Base-by-base conservation (phyloP, 192 early-diverging fungal genomes). In the Cetraspora pellucida region DNA sequence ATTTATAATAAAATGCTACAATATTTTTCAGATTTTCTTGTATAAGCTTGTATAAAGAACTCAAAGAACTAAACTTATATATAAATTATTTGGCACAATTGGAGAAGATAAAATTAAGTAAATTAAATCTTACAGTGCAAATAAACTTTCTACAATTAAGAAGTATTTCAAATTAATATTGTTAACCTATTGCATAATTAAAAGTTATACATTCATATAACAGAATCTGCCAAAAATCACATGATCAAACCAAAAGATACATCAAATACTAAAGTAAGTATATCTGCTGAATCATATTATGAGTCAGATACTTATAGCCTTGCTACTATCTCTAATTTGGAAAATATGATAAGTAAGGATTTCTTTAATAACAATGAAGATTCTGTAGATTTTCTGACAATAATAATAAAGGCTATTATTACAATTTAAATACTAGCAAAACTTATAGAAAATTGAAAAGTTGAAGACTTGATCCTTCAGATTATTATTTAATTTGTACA, bases 1-100 rank as follows among this genome's bases (percentile, higher is more conserved):
- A 73, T 73, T 73, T 73, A 73, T 73, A 55, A 73, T 73, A 49
- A 73, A 73, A 73, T 73, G 72, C 43, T 73, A 73, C 72, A 73
- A 19, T 73, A 73, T 73, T 55, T 60, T 73, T 73, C 55, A 73
- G 70, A 21, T 43, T 72, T 37, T 72, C 70, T 72, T 16, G 52
- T 73, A 37, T 73, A 73, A 73, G 25, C 44, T 73, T 73, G 57
- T 55, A 21, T 25, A 73, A 73, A 73, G 31, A 73, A 73, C 71
- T 43, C 71, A 73, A 58, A 57, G 54, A 73, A 73, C 55, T 59
- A 73, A 73, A 50, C 55, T 54, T 59, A 73, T 73, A 73, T 73
- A 73, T 45, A 73, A 58, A 44, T 73, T 73, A 73, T 73, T 73
- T 58, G 58, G n/a, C 31, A 23, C 14, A 73, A 59, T 73, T 73